Evolutionary conservation across 495 filamentous ascomycete genomes (phyloP).

Genomic region (Penicillium crystallinum): DNA sequence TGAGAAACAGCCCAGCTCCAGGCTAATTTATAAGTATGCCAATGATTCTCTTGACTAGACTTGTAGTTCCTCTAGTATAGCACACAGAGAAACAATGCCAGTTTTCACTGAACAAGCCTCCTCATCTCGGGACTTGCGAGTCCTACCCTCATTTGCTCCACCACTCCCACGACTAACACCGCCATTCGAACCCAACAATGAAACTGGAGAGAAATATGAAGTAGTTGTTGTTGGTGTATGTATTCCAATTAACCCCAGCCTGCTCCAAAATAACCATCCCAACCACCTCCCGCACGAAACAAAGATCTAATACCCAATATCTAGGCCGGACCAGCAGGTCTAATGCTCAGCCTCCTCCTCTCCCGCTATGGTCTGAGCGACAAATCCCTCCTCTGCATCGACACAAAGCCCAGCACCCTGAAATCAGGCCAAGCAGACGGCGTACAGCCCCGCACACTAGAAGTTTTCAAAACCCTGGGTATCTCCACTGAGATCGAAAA

Average conservation of each 20-base stretch:
- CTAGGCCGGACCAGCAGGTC: slow-evolving; percentile 29
- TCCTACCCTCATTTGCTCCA: slow-evolving; percentile 18
- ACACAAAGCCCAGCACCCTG: slow-evolving; percentile 20
- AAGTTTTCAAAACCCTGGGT: slow-evolving; percentile 67
- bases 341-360: slow-evolving; percentile 29
- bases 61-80: not conserved
- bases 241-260: not conserved
- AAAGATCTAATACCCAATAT: not conserved
- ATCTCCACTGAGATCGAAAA: slow-evolving; percentile 49
- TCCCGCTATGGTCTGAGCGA: slow-evolving; percentile 28
- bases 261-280: not conserved
- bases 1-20: not conserved
- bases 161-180: slow-evolving; percentile 20
- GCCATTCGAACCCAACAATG: slow-evolving; percentile 7
- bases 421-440: slow-evolving; percentile 53
- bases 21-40: not conserved
- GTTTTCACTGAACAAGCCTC: slow-evolving; percentile 28
- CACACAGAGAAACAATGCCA: slow-evolving; percentile 16
- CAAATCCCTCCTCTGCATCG: slow-evolving; percentile 27
- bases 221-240: not conserved
- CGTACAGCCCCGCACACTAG: slow-evolving; percentile 47
- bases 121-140: slow-evolving; percentile 16
- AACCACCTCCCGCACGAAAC: not conserved
- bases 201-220: not conserved
- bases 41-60: not conserved